These are phyloP conservation scores for Pelargonium citronellum DNA, from an alignment of 441 rosid species.

Conservation along the genomic window DNA sequence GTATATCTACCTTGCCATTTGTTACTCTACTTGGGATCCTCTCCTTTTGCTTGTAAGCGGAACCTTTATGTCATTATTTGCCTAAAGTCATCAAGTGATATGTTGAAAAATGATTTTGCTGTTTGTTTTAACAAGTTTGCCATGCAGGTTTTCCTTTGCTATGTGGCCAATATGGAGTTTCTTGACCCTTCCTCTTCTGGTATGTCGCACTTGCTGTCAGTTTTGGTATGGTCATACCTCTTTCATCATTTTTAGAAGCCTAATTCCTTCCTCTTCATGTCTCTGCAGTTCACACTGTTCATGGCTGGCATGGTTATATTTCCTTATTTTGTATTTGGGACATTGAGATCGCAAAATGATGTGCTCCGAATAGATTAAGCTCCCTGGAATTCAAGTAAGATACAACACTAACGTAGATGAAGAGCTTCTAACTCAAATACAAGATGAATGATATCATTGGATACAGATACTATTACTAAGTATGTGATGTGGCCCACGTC, in stretches of 20 bases:
- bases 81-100: constrained; percentile 12
- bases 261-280: constrained; percentile 21
- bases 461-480: constrained; percentile 11
- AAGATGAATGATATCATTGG: constrained; percentile 22
- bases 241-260: constrained; percentile 15
- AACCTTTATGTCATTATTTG: constrained; percentile 13
- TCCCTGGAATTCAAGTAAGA: constrained; percentile 20
- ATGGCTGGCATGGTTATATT: constrained; percentile 86
- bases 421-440: constrained; percentile 20
- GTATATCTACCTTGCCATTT: constrained; percentile 72
- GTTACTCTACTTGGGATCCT: constrained; percentile 74
- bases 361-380: constrained; percentile 65
- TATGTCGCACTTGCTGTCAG: constrained; percentile 21
- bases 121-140: constrained; percentile 22
- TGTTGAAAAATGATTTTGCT: constrained; percentile 17
- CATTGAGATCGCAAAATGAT: constrained; percentile 59
- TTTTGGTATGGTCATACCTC: constrained; percentile 10
- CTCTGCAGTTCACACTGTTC: constrained; percentile 85
- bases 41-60: constrained; percentile 82
- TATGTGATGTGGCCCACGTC: constrained; percentile 7
- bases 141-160: constrained; percentile 65
- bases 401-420: constrained; percentile 27
- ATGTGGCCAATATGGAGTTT: constrained; percentile 97
- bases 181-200: constrained; percentile 93
- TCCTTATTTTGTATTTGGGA: constrained; percentile 70